Conservation (phyloP, 345 rosid species). For the Linum tenue region DNA sequence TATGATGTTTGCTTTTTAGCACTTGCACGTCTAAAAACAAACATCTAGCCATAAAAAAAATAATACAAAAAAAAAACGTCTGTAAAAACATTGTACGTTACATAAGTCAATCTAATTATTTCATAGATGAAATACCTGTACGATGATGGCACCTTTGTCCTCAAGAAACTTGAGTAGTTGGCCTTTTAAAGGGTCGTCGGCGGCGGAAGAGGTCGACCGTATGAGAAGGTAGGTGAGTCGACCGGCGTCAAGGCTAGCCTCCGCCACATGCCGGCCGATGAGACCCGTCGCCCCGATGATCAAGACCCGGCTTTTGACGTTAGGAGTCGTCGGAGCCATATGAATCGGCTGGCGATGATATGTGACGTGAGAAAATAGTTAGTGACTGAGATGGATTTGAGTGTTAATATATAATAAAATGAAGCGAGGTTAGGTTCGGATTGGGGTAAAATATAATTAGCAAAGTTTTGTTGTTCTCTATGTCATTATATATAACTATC, state of each 20-base stretch:
- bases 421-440: no score
- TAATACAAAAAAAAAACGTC: background rate
- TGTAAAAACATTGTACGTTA: no score
- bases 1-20: constrained; percentile 42
- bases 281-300: constrained; percentile 55
- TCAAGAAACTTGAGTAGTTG: constrained; percentile 27
- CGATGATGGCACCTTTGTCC: constrained; percentile 39
- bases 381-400: background rate
- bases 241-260: constrained; percentile 45
- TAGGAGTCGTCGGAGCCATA: constrained; percentile 5
- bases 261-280: constrained; percentile 47
- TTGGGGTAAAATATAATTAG: no score
- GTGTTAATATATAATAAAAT: no score
- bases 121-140: constrained; percentile 19
- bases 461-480: no score
- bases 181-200: constrained; percentile 15
- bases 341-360: background rate
- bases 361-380: background rate
- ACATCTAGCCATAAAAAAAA: no score
- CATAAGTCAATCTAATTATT: background rate
- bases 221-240: constrained; percentile 44
- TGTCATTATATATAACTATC: no score
- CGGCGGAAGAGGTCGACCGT: constrained; percentile 19
- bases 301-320: constrained; percentile 32
- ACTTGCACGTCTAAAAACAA: no score